Percentiles rank a stretch among this genome's conserved stretches.
Conservation (phyloP, 2,329 filamentous ascomycete genomes). For the Cercospora sp. region DNA sequence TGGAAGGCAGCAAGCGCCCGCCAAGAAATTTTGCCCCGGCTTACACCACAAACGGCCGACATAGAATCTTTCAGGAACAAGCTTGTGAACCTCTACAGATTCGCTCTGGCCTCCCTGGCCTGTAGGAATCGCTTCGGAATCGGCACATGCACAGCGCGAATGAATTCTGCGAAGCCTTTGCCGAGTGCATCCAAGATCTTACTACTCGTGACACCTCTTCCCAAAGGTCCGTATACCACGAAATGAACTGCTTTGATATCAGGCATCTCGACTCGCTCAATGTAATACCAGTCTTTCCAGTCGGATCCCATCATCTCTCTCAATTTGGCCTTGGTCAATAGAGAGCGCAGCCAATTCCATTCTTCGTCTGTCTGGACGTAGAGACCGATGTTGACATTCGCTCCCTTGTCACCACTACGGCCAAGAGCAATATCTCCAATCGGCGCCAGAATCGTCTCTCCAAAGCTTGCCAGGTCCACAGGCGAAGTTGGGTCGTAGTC, state of each 20-base stretch:
- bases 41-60: background rate
- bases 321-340: conserved; percentile 32
- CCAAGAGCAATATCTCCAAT: conserved; percentile 39
- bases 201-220: conserved; percentile 29
- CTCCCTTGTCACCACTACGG: conserved; percentile 38
- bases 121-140: conserved; percentile 30
- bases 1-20: conserved; percentile 1
- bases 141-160: conserved; percentile 27
- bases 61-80: background rate
- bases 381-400: conserved; percentile 37
- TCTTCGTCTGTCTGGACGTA: conserved; percentile 42
- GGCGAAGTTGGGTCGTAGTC: conserved; percentile 38
- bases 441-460: conserved; percentile 39
- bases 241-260: conserved; percentile 45
- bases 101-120: conserved; percentile 9
- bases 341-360: conserved; percentile 35
- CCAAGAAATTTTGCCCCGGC: background rate
- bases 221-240: conserved; percentile 30
- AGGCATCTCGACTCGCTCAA: conserved; percentile 44
- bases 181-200: conserved; percentile 30
- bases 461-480: conserved; percentile 37
- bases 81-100: background rate
- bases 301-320: conserved; percentile 34
- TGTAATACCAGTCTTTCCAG: conserved; percentile 32
- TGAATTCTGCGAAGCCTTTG: conserved; percentile 31